Evolutionary conservation across 768 basidiomycete species (phyloP).

Genomic region (Auricularia sp.): DNA sequence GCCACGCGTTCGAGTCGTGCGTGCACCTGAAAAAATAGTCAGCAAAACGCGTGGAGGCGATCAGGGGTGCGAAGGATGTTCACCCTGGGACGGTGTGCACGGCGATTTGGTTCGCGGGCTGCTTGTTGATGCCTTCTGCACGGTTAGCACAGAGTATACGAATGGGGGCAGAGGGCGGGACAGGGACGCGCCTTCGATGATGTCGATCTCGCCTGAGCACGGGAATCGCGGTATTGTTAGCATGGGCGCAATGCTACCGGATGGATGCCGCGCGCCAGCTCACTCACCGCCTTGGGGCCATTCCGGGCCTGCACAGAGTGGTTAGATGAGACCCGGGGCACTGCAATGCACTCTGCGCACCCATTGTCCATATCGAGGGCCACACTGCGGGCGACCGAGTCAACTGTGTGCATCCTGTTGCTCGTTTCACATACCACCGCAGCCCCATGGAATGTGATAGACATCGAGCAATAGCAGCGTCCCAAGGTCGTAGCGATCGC

Average conservation of each 20-base stretch:
- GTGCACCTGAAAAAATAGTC: slow-evolving; percentile 7
- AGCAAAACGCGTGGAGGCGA: not conserved
- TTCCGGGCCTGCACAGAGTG: not conserved
- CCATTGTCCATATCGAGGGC: slow-evolving; percentile 26
- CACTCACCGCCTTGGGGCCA: not conserved
- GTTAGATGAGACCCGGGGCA: not conserved
- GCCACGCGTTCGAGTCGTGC: slow-evolving; percentile 7
- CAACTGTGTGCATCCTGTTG: slow-evolving; percentile 7
- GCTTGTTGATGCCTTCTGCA: not conserved
- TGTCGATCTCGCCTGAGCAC: not conserved
- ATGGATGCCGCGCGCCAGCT: not conserved
- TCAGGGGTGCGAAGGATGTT: not conserved
- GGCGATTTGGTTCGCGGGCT: not conserved
- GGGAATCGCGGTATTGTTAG: not conserved
- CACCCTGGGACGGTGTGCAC: not conserved
- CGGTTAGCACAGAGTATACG: not conserved
- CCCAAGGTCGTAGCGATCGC: not conserved
- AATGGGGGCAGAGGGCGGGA: not conserved
- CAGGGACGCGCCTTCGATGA: not conserved
- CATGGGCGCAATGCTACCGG: not conserved
- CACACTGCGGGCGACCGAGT: slow-evolving; percentile 12
- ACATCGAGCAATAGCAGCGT: not conserved
- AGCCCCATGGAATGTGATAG: slow-evolving; percentile 1
- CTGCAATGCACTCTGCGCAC: slow-evolving; percentile 17
- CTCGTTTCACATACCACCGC: slow-evolving; percentile 14